A percentile compares a stretch with the other conserved stretches of the same genome.
These are phyloP conservation scores for Anthracocystis panici-leucophaei DNA, from an alignment of 1,284 basidiomycete genomes.

Conservation along the genomic window DNA sequence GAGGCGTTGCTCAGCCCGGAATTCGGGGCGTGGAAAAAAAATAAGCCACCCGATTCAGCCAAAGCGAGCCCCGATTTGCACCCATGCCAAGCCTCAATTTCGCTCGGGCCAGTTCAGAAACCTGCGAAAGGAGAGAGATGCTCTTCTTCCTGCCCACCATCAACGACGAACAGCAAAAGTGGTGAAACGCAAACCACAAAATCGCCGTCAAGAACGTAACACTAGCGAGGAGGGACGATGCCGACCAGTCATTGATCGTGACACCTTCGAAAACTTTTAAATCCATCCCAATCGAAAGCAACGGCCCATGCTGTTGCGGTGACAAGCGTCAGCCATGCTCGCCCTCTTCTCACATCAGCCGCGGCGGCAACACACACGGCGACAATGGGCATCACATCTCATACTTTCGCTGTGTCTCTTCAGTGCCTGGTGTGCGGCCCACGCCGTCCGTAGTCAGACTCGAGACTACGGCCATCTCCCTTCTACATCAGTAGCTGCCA, in stretches of 20 bases:
- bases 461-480: slow-evolving; percentile 31
- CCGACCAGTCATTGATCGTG: not conserved
- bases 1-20: too few relatives aligned
- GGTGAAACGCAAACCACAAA: not conserved
- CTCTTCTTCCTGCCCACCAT: not conserved
- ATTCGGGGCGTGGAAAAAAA: not conserved
- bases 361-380: not conserved
- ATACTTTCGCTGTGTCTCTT: not conserved
- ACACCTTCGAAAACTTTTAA: not conserved
- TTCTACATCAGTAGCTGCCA: slow-evolving; percentile 6
- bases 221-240: not conserved
- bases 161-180: not conserved
- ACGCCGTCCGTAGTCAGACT: slow-evolving; percentile 30
- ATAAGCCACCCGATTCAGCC: slow-evolving; percentile 5
- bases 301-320: not conserved
- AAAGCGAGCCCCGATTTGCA: not conserved
- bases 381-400: slow-evolving; percentile 2
- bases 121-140: not conserved
- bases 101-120: slow-evolving; percentile 11
- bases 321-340: slow-evolving; percentile 6
- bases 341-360: not conserved
- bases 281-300: slow-evolving; percentile 2
- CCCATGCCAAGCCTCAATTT: not conserved
- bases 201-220: not conserved
- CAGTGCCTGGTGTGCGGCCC: slow-evolving; percentile 6